Base-by-base conservation (phyloP, 441 rosid genomes). In the Dalechampia spathulata region DNA sequence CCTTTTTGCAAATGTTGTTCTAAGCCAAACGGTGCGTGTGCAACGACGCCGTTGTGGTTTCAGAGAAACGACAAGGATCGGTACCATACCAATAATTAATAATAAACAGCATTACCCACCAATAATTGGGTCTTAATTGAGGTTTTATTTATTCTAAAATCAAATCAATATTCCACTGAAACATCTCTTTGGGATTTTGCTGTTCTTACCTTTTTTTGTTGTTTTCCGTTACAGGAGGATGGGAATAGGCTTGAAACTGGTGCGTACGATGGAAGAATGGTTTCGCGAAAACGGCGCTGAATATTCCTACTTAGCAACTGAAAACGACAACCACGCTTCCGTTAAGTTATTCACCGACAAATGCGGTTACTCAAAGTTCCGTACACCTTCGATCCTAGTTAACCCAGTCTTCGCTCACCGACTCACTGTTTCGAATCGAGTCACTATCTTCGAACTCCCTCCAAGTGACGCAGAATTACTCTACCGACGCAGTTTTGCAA, bases 311-410 rank as follows among this genome's bases (percentile, higher is more conserved):
- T 74, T 93, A 0, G 99, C 99, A 0, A 90, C 97, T 3, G 99
- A 93, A 75, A 85, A 75, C 68, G 97, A 93, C 54, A 93, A 93
- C 60, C 57, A 64, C 56, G 82, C 99, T 42, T 93, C 95, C 8
- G 83, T 93, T 54, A 77, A 71, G 44, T 80, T 93, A 5, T 93
- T 93, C 70, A 85, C 89, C 65, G 70, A 72, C 12, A 85, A 90
- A 78, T 90, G 96, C 55, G 99, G 96, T n/a, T 93, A 93, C 54
- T 67, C 91, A 0, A 72, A 74, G 77, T 93, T 93, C 72, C 99
- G 99, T 28, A 90, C 85, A 0, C 97, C 96, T 9, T 70, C 95
- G 0, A 68, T 90, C 65, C 78, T 93, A 47, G 96, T 93, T 61
- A 93, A 93, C 58, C 97, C 99, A 37, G 97, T 90, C 20, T 85